Percentiles rank a stretch among this genome's conserved stretches.
Evolutionary conservation across 441 rosid species (phyloP).

Genomic region (Metrosideros polymorpha): DNA sequence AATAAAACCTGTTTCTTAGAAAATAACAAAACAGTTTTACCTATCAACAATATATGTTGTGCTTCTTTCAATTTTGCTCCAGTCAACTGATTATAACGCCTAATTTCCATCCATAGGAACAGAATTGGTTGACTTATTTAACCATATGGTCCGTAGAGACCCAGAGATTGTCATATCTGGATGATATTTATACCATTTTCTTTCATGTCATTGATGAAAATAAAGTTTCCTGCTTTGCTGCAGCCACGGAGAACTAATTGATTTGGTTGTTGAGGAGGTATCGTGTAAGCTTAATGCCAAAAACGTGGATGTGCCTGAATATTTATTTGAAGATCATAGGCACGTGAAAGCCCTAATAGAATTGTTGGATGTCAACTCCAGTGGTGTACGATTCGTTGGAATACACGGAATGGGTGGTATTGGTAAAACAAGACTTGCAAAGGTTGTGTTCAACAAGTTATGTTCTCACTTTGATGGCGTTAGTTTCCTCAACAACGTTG

Average conservation of each 20-base stretch:
- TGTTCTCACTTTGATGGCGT: neutral
- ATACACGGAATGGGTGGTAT: neutral
- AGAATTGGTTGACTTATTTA: neutral
- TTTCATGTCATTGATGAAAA: neutral
- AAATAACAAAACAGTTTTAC: neutral
- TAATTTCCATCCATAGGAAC: neutral
- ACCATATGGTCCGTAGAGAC: neutral
- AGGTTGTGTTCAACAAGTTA: neutral
- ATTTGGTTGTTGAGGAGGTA: neutral
- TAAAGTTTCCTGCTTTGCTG: neutral
- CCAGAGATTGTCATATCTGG: neutral
- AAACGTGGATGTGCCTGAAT: neutral
- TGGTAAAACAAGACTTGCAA: neutral
- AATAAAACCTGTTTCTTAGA: neutral
- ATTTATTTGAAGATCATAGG: neutral
- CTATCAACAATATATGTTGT: neutral
- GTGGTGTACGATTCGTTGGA: neutral
- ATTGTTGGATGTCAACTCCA: neutral
- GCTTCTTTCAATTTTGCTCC: neutral
- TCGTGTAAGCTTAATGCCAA: neutral
- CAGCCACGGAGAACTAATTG: neutral
- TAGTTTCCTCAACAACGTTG: neutral
- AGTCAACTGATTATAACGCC: too few species aligned
- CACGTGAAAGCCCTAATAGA: neutral
- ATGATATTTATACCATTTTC: neutral